A percentile compares a stretch with the other conserved stretches of the same genome.
Conservation (phyloP, 306 rosid genomes). For the Hylodesmum podocarpum region DNA sequence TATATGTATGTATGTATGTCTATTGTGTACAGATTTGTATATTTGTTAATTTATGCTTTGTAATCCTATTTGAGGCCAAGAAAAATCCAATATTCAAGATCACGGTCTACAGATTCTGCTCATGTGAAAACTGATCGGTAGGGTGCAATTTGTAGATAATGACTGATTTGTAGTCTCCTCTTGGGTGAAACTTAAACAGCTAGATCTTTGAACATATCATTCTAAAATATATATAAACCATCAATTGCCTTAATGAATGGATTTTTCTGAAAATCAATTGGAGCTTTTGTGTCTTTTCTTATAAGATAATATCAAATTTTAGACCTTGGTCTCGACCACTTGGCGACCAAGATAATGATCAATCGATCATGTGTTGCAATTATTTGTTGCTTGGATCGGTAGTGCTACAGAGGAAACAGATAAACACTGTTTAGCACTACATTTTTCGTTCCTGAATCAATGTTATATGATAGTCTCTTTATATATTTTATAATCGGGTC, state of each 20-base stretch:
- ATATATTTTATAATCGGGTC: conserved; percentile 52
- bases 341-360: conserved; percentile 25
- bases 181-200: conserved; percentile 29
- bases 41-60: conserved; percentile 6
- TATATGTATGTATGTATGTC: too few species aligned
- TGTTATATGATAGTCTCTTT: neutral
- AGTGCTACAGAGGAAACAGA: conserved; percentile 11
- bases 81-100: conserved; percentile 45
- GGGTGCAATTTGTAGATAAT: conserved; percentile 28
- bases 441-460: conserved; percentile 13
- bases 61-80: conserved; percentile 11
- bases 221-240: conserved; percentile 26
- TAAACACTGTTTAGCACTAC: neutral
- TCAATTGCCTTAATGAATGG: neutral
- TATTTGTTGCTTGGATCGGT: neutral
- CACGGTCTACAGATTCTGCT: conserved; percentile 40
- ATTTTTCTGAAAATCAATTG: neutral
- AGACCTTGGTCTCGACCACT: conserved; percentile 22
- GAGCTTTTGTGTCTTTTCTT: neutral
- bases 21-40: neutral
- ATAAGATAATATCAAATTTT: conserved; percentile 14
- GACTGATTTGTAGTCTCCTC: conserved; percentile 33
- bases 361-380: conserved; percentile 17
- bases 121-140: conserved; percentile 50
- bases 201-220: conserved; percentile 44